Evolutionary conservation across 176 grass and related monocot species (phyloP).

Genomic region (Urochloa ruziziensis): DNA sequence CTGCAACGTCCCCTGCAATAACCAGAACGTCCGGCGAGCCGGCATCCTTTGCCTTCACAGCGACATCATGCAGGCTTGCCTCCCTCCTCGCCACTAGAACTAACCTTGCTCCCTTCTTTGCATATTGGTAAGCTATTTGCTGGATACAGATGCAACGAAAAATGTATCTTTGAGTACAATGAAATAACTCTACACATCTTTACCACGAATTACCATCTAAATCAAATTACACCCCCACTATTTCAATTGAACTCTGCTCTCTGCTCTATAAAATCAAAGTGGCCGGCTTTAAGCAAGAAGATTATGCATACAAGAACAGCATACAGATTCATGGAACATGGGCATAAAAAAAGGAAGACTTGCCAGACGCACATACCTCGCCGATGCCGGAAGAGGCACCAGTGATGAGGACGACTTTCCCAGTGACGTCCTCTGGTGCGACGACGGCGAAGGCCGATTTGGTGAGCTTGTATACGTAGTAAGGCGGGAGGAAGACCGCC

Average conservation of each 20-base stretch:
- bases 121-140: slow-evolving; percentile 75
- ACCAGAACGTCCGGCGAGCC: slow-evolving; percentile 57
- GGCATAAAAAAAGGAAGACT: not conserved
- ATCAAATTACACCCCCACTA: not conserved
- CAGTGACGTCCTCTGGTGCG: slow-evolving; percentile 44
- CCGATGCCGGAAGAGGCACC: slow-evolving; percentile 75
- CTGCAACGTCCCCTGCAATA: slow-evolving; percentile 38
- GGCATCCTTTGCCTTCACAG: not conserved
- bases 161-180: not conserved
- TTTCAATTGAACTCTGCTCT: not conserved
- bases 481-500: slow-evolving; percentile 49
- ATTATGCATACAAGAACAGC: not conserved
- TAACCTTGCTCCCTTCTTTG: slow-evolving; percentile 44
- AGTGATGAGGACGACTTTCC: slow-evolving; percentile 65
- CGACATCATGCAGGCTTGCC: slow-evolving; percentile 45
- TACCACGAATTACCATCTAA: not conserved
- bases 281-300: not conserved
- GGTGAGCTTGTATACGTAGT: slow-evolving; percentile 56
- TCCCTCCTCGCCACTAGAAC: slow-evolving; percentile 49
- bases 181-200: not conserved
- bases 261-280: not conserved
- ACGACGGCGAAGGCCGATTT: slow-evolving; percentile 31
- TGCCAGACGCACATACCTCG: slow-evolving; percentile 29
- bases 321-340: not conserved
- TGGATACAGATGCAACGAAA: not conserved